Conservation (phyloP, 805 yeast species). For the Blastobotrys parvus region DNA sequence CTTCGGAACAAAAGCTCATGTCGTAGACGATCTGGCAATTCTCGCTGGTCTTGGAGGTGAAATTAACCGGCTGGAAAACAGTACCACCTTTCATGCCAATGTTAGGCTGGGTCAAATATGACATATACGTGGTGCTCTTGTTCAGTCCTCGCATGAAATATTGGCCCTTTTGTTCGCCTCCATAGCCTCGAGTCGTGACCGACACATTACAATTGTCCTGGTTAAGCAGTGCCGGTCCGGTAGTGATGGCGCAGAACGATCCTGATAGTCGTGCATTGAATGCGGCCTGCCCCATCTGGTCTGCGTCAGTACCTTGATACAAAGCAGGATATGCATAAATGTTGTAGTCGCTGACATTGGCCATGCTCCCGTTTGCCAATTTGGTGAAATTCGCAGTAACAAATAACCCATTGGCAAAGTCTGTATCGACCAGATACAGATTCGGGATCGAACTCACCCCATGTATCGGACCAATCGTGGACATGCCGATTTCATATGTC, state of each 20-base stretch:
- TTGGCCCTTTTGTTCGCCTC: slow-evolving; percentile 41
- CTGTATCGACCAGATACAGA: slow-evolving; percentile 56
- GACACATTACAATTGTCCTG: slow-evolving; percentile 25
- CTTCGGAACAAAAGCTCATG: slow-evolving; percentile 67
- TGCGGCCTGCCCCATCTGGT: not conserved
- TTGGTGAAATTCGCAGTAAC: slow-evolving; percentile 47
- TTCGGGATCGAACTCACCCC: slow-evolving; percentile 9
- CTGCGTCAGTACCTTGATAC: not conserved
- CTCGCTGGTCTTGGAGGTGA: slow-evolving; percentile 43
- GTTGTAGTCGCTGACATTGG: slow-evolving; percentile 12
- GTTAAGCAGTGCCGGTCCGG: slow-evolving; percentile 38
- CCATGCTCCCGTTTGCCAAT: slow-evolving; percentile 1
- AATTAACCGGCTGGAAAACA: slow-evolving; percentile 48
- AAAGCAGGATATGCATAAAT: slow-evolving; percentile 14
- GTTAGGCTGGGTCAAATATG: slow-evolving; percentile 50
- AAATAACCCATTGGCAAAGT: slow-evolving; percentile 56
- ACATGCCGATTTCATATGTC: slow-evolving; percentile 57
- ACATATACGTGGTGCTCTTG: slow-evolving; percentile 52
- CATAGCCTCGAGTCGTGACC: slow-evolving; percentile 38
- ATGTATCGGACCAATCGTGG: slow-evolving; percentile 12
- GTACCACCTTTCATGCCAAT: slow-evolving; percentile 44
- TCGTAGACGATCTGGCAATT: slow-evolving; percentile 70
- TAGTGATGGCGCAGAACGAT: slow-evolving; percentile 66
- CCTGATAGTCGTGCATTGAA: slow-evolving; percentile 11
- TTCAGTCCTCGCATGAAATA: slow-evolving; percentile 56